Evolutionary conservation across 2,329 filamentous ascomycete genomes (phyloP), one percentile per base, ranked within the genome.

Genomic region (Fusarium sp.): DNA sequence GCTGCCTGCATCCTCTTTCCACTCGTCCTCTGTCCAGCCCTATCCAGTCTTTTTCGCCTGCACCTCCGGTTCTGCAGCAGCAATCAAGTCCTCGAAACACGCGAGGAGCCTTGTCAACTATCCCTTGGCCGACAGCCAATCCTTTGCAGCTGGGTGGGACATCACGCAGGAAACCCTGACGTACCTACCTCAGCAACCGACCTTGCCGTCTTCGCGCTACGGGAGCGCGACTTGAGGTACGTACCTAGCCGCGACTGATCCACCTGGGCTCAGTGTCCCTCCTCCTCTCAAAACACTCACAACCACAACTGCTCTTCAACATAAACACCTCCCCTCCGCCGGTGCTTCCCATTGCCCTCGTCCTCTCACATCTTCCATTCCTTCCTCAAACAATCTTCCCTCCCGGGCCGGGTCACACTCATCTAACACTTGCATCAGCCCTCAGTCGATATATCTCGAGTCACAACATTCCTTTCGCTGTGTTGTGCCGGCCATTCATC

Each of bases 271-370:
- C 70, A 73, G 69, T 66, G 67, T 76, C 74, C 73, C 70, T 78
- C 70, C 75, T 72, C 77, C 78, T 72, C 75, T 78, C 77, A 80
- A 80, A 80, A 80, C 78, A 80, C 71, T 73, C 78, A 76, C 79
- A 77, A 79, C 76, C 47, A 74, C 67, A 69, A 63, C 68, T 48
- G 51, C 58, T 70, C 72, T 76, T 73, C 58, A 74, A 77, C 77
- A 79, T 78, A 78, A 78, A 78, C 77, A 80, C 63, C 76, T 76
- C 77, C 68, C 67, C 71, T 73, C 75, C 73, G 65, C 71, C 67
- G 65, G 68, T 69, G 63, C 56, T 68, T 62, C 60, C 61, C 66
- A 75, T 70, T 70, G 62, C 68, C 71, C 66, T 73, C 67, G 54
- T 73, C 68, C 58, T 68, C 71, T 70, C 52, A 53, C 68, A 69